Evolutionary conservation across 2,329 filamentous ascomycete genomes (phyloP), one percentile per base, ranked within the genome.

Genomic region (Geosmithia morbida): DNA sequence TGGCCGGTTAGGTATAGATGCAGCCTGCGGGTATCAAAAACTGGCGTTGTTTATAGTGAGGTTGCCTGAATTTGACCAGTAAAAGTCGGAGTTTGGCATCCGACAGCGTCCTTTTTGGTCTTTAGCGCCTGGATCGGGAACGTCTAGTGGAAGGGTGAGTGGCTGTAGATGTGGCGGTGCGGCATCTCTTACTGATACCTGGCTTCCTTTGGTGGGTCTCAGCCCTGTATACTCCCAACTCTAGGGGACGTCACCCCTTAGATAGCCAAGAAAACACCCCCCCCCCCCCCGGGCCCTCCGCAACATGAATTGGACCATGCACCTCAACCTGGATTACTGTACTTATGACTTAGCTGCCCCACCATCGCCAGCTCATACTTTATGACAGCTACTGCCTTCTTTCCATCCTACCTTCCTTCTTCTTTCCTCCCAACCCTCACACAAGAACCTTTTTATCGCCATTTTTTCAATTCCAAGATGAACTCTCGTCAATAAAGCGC

Each of bases 401-500:
- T 44, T 45, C 44, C 19, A 26, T 44, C 46, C 41, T 6, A 44
- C 41, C 41, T 20, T 44, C 41, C 8, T 18, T 48, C 17, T 4
- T 42, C 14, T 26, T n/a, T 47, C 41, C 18, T 47, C 8, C 42
- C 19, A 47, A 41, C 29, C 40, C 33, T 22, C 20, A 43, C 20
- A 50, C 50, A 48, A 50, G 17, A 19, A 29, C 51, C 48, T 26
- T 22, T 20, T 18, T n/a, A 40, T 5, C 40, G 13, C 10, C 14
- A n/a, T 37, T 37, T 37, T 13, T 37, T 13, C 40, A 20, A 16
- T 42, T 42, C 26, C 49, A 51, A 48, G 46, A 75, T 77, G 73
- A 67, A 62, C 61, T 63, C 59, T 56, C 62, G 61, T 61, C 61
- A 65, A 63, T 75, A 68, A 67, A 65, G 58, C 59, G 62, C 64